phyloP scores from a whole-genome alignment of 2,329 filamentous ascomycete species.

The Trichoderma sp. region DNA sequence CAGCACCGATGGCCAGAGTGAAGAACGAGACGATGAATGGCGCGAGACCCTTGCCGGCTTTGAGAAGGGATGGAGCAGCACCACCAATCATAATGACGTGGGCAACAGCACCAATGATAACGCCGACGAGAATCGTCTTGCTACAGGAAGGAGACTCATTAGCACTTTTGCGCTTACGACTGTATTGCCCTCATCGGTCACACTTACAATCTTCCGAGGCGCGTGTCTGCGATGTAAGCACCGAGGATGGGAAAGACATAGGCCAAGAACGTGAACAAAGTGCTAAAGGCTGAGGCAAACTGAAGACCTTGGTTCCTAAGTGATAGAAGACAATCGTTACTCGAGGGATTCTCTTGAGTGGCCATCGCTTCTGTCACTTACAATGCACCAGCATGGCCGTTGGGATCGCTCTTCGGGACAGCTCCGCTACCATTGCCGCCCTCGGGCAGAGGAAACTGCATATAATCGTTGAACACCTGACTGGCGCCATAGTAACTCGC shows the following conservation, averaged over 20 bases:
- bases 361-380: not conserved
- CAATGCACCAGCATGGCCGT: conserved; percentile 19
- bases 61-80: conserved; percentile 18
- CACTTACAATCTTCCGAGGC: conserved; percentile 20
- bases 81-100: conserved; percentile 21
- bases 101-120: conserved; percentile 17
- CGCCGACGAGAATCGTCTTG: conserved; percentile 20
- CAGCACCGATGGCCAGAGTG: conserved; percentile 16
- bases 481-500: conserved; percentile 19
- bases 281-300: conserved; percentile 20
- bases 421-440: conserved; percentile 18
- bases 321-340: not conserved
- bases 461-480: conserved; percentile 19
- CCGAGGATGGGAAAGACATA: conserved; percentile 21
- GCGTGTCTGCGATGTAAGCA: conserved; percentile 18
- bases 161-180: too few relatives aligned
- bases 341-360: not conserved
- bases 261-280: conserved; percentile 20
- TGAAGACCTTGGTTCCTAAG: conserved; percentile 17
- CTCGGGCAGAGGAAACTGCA: conserved; percentile 21
- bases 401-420: conserved; percentile 18
- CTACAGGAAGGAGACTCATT: not conserved
- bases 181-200: too few relatives aligned
- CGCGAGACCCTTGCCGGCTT: conserved; percentile 18
- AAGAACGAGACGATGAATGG: conserved; percentile 20